Conservation (phyloP, 768 basidiomycete genomes). For the Lepiota brunneoincarnata region DNA sequence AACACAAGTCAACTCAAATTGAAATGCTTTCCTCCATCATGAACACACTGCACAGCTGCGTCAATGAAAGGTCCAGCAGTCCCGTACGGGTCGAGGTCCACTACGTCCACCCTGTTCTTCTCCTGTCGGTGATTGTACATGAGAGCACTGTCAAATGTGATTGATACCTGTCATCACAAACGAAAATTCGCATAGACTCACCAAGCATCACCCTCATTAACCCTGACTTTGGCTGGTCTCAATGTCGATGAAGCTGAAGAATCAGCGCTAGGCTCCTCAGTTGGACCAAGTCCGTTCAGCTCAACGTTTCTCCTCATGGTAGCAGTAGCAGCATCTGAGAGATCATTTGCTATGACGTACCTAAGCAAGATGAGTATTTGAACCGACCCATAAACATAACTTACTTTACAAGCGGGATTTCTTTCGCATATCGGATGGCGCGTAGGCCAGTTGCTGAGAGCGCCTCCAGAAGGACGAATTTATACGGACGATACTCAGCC, state of each 20-base stretch:
- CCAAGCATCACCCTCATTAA: constrained; percentile 96
- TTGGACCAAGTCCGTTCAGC: constrained; percentile 66
- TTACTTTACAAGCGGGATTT: constrained; percentile 89
- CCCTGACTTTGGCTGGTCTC: constrained; percentile 54
- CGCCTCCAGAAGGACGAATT: constrained; percentile 84
- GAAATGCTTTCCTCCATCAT: constrained; percentile 70
- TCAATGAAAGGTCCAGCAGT: constrained; percentile 98
- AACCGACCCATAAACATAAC: constrained; percentile 18
- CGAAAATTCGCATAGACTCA: constrained; percentile 29
- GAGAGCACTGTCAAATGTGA: constrained; percentile 26
- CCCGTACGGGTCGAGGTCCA: constrained; percentile 98
- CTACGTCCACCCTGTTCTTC: constrained; percentile 77
- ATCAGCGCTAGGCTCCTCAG: constrained; percentile 22
- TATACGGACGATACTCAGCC: constrained; percentile 53
- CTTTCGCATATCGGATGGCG: constrained; percentile 95
- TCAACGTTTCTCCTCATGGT: constrained; percentile 87
- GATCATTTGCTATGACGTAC: constrained; percentile 91
- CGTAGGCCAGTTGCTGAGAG: constrained; percentile 95
- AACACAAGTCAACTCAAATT: neutral
- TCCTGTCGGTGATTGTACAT: constrained; percentile 89
- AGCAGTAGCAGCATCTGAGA: constrained; percentile 76
- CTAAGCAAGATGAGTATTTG: constrained; percentile 37
- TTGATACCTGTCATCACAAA: neutral
- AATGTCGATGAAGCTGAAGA: constrained; percentile 11
- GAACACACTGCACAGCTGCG: constrained; percentile 83